These are phyloP conservation scores for Astragalus membranaceus DNA, from an alignment of 306 rosid species.

Conservation along the genomic window DNA sequence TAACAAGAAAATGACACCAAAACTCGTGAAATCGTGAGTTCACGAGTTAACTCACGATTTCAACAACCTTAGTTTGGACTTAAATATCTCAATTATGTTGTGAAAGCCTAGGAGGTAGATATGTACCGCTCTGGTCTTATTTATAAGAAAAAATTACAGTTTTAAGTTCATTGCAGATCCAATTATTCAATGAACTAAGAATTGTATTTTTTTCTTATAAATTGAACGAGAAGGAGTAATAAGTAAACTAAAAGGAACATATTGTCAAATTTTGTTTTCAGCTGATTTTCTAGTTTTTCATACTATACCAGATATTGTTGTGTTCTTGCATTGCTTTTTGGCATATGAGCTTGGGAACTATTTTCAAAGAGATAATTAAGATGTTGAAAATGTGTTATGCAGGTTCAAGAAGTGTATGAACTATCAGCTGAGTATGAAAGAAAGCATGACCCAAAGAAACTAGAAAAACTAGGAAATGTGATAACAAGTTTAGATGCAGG, in stretches of 20 bases:
- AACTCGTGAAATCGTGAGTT: too few relatives aligned
- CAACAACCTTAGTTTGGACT: too few relatives aligned
- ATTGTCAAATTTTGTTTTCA: neutral
- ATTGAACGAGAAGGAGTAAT: too few relatives aligned
- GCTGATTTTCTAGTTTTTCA: neutral
- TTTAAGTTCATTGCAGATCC: too few relatives aligned
- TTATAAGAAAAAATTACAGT: too few relatives aligned
- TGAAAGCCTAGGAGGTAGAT: too few relatives aligned
- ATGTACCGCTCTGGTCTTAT: too few relatives aligned
- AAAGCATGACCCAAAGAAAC: conserved; percentile 72
- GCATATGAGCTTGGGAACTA: neutral
- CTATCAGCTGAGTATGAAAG: conserved; percentile 97
- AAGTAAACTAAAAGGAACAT: conserved; percentile 1
- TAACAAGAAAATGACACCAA: too few relatives aligned
- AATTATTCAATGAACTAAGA: too few relatives aligned
- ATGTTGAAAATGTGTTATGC: neutral
- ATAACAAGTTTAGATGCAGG: conserved; percentile 92
- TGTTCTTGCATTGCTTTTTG: neutral
- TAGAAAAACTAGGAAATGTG: conserved; percentile 76
- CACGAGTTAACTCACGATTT: too few relatives aligned
- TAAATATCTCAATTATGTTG: too few relatives aligned
- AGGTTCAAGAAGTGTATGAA: conserved; percentile 97
- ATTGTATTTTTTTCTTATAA: too few relatives aligned
- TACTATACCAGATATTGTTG: neutral
- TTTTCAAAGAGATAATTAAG: neutral